Base-by-base conservation (phyloP, 2,329 filamentous ascomycete species). In the Trichoderma sp. region DNA sequence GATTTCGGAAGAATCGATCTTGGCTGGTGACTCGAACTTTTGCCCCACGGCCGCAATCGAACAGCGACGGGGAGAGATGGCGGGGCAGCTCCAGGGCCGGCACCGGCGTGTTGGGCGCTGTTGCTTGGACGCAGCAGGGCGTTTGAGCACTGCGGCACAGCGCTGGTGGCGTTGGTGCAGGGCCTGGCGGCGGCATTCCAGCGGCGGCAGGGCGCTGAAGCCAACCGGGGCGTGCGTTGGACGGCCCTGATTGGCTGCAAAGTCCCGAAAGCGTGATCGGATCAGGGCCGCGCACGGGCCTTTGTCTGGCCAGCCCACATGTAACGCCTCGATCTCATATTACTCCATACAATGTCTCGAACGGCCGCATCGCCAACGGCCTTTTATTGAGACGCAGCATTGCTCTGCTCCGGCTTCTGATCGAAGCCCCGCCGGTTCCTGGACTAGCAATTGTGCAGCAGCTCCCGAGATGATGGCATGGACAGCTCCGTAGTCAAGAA, bases 401-500 rank as follows among this genome's bases (percentile, higher is more conserved):
- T 24, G 47, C 34, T 19, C 14, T 15, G 34, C 34, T 39, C 10
- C 12, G 14, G 34, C 10, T 39, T 39, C 7, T 14, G 34, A 2
- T 10, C 34, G 14, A 39, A 39, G 34, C 14, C 10, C 34, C 34
- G 34, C 34, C 34, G 30, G 7, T 34, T 34, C 28, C 28, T 34
- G 30, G 30, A 10, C 9, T 10, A 10, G 28, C 28, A 9, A 9
- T 30, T 30, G 7, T 30, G 30, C 30, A 30, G 30, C 30, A 9
- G 30, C 55, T 24, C 14, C 12, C 43, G 59, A 26, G 39, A 54
- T 30, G 54, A 48, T 55, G 44, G 21, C 41, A 64, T 66, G 65
- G 60, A 66, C 19, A n/a, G 45, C 52, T n/a, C n/a, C 28, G 44
- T 52, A 50, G 51, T 61, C 19, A 71, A 61, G 48, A 68, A 61